phyloP scores from a whole-genome alignment of 169 alveolate genomes.

The Cryptosporidium meleagridis region DNA sequence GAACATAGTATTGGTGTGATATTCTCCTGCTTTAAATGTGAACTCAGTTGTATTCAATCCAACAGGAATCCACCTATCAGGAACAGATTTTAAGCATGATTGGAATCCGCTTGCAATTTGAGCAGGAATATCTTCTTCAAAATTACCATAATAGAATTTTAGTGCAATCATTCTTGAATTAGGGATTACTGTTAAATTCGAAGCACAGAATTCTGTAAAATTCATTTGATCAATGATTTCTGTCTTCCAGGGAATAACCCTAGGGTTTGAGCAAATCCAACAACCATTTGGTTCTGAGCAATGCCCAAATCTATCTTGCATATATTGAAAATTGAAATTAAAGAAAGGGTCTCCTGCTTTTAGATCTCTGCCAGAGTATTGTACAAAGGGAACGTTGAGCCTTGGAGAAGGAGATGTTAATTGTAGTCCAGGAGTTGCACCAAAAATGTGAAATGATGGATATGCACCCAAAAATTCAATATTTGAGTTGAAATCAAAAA shows the following conservation, averaged over 20 bases:
- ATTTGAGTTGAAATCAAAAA: constrained; percentile 10
- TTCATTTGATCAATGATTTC: constrained; percentile 60
- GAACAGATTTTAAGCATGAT: constrained; percentile 44
- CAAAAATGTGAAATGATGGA: constrained; percentile 62
- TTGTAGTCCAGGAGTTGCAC: constrained; percentile 51
- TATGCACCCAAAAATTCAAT: constrained; percentile 33
- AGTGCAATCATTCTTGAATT: constrained; percentile 45
- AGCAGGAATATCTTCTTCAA: not conserved
- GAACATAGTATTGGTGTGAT: constrained; percentile 47
- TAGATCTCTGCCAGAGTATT: constrained; percentile 60
- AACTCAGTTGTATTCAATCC: constrained; percentile 42
- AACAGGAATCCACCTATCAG: constrained; percentile 65
- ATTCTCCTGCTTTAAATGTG: constrained; percentile 23
- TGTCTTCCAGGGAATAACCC: constrained; percentile 66
- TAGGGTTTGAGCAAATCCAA: constrained; percentile 72
- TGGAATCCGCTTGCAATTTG: constrained; percentile 42
- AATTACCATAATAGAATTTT: constrained; percentile 24
- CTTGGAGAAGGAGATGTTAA: constrained; percentile 67
- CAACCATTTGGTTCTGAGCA: constrained; percentile 68
- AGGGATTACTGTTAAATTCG: constrained; percentile 40
- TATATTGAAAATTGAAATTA: constrained; percentile 64
- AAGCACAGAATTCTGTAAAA: constrained; percentile 69
- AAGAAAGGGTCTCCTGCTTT: constrained; percentile 68
- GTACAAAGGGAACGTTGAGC: constrained; percentile 60
- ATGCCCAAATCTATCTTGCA: constrained; percentile 75